Evolutionary conservation across 176 grass and related monocot genomes (phyloP), one percentile per base, ranked within the genome.

Genomic region (Musa itinerans): DNA sequence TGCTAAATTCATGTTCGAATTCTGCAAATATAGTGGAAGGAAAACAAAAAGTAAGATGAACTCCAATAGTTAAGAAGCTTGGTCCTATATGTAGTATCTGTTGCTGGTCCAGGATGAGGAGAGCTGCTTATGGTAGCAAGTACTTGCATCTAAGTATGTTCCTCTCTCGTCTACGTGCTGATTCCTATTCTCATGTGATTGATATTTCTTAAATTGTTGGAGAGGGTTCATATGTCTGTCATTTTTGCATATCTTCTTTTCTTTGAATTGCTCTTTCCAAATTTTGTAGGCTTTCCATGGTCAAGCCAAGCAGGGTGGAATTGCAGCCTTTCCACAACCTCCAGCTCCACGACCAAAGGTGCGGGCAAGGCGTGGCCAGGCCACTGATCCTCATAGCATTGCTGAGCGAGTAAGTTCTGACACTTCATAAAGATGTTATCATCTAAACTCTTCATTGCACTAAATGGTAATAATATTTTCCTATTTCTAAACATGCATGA

Each of bases 361-460:
- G 82, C 88, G 94, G 62, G 94, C 90, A 23, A 84, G 94, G 52
- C 94, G 94, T 58, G 90, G 94, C 11, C 94, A 98, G 68, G 94
- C 94, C 11, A 98, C 94, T 1, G 94, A 98, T 29, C 94, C 94
- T 22, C 94, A 98, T 87, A 98, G 94, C 81, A 98, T 98, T 22
- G 94, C 94, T 3, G 90, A 98, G 80, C 83, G 94, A 81, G 93
- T 92, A 82, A 71, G 68, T 19, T 3, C 63, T 77, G 34, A 22
- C 2, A 59, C 72, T 65, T 75, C 8, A 52, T 70, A 12, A 70
- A 70, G 10, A 43, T 43, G 34, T 43, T 6, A 43, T 43, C 34
- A 43, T 43, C 34, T 6, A 43, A 43, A 43, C 4, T 43, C 4
- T 43, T 50, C 17, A 17, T 62, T n/a, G 15, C 2, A 15, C 1